Percentiles rank a stretch among this genome's conserved stretches.
Conservation (phyloP, 495 filamentous ascomycete genomes). For the Neurospora sp. region DNA sequence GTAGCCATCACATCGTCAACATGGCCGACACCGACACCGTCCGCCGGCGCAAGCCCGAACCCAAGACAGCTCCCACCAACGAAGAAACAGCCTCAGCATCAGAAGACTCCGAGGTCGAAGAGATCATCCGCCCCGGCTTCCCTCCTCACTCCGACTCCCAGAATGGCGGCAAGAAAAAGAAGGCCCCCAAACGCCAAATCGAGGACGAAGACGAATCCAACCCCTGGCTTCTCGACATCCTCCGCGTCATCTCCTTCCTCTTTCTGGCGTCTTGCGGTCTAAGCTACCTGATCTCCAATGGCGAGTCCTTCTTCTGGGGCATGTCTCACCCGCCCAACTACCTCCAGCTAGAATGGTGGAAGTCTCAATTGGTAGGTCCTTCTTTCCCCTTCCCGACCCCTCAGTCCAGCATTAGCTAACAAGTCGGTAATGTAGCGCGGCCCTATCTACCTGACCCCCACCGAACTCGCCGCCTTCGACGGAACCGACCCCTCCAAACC, state of each 20-base stretch:
- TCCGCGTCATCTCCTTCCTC: conserved; percentile 63
- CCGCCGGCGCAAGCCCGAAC: conserved; percentile 23
- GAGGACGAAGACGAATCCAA: conserved; percentile 32
- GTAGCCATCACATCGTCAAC: neutral
- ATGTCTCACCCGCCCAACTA: conserved; percentile 57
- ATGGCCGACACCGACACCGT: conserved; percentile 19
- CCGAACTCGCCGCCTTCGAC: conserved; percentile 64
- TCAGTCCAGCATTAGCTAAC: neutral
- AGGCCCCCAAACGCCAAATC: conserved; percentile 14
- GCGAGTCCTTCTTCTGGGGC: conserved; percentile 50
- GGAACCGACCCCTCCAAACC: conserved; percentile 65
- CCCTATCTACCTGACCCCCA: conserved; percentile 55
- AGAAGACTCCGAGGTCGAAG: conserved; percentile 1
- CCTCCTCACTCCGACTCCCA: neutral
- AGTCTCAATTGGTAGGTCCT: conserved; percentile 48
- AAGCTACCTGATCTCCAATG: conserved; percentile 70
- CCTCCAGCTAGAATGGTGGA: conserved; percentile 50
- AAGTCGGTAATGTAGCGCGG: conserved; percentile 21
- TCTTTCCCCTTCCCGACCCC: neutral
- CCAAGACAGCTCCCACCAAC: neutral
- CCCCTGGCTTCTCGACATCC: conserved; percentile 52
- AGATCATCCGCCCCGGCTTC: neutral
- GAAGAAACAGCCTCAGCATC: neutral
- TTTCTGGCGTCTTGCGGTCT: conserved; percentile 57
- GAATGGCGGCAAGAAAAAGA: conserved; percentile 8